Evolutionary conservation across 306 rosid genomes (phyloP).

Genomic region (apple (Malus domestica)): DNA sequence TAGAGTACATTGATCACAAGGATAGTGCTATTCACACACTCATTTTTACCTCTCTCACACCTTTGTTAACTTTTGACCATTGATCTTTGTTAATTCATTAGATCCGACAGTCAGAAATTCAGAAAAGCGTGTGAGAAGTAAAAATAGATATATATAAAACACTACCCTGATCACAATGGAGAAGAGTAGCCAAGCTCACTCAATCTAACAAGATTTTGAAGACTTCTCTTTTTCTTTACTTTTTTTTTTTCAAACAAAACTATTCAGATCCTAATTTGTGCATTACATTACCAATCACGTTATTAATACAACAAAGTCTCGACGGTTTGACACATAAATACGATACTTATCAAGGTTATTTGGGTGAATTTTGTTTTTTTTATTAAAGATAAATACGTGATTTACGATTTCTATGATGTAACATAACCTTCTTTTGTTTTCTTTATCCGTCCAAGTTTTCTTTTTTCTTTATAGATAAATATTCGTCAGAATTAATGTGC

Average conservation of each 20-base stretch:
- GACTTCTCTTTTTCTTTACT: too few relatives aligned
- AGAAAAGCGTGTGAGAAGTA: too few relatives aligned
- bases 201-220: neutral
- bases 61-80: too few relatives aligned
- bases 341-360: too few relatives aligned
- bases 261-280: neutral
- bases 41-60: too few relatives aligned
- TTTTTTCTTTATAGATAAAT: neutral
- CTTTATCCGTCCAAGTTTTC: rapidly evolving
- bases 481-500: neutral
- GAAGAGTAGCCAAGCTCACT: neutral
- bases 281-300: too few relatives aligned
- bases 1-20: neutral
- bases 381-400: neutral
- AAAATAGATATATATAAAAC: too few relatives aligned
- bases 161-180: neutral
- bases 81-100: too few relatives aligned
- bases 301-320: too few relatives aligned
- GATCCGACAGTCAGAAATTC: too few relatives aligned
- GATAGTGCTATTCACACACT: too few relatives aligned
- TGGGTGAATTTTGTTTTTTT: neutral
- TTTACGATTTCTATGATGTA: neutral
- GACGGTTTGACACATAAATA: too few relatives aligned
- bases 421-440: rapidly evolving
- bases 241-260: neutral